These are phyloP conservation scores for Xenoacremonium recifei DNA, from an alignment of 2,329 filamentous ascomycete species.

Conservation along the genomic window DNA sequence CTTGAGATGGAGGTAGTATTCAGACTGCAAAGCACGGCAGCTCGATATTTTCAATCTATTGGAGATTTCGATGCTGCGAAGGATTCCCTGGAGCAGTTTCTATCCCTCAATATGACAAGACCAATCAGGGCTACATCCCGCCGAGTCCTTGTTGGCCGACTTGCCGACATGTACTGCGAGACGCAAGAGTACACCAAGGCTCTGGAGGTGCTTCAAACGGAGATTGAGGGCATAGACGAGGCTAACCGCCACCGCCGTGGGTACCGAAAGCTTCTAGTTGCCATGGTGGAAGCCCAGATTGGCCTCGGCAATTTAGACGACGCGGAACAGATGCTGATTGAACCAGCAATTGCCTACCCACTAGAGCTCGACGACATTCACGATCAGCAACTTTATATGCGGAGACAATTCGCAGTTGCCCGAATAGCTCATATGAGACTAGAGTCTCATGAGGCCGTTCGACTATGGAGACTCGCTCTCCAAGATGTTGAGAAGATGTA, in stretches of 20 bases:
- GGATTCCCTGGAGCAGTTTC: constrained; percentile 30
- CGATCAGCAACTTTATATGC: no score
- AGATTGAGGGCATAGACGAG: constrained; percentile 18
- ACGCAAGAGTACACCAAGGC: constrained; percentile 24
- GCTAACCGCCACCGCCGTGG: constrained; percentile 15
- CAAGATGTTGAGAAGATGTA: no score
- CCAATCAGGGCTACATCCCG: constrained; percentile 26
- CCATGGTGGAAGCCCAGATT: constrained; percentile 22
- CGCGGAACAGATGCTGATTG: constrained; percentile 15
- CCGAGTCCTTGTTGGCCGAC: constrained; percentile 22
- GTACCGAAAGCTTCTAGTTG: constrained; percentile 24
- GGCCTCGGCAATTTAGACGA: constrained; percentile 15
- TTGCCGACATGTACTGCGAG: constrained; percentile 30
- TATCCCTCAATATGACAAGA: constrained; percentile 22
- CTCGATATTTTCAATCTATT: constrained; percentile 32
- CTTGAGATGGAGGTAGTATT: no score
- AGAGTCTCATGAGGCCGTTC: no score
- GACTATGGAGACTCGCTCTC: no score
- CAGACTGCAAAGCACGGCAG: constrained; percentile 30
- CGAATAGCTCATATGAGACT: no score
- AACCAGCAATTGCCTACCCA: no score
- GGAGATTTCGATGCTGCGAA: constrained; percentile 29
- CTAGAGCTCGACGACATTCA: no score
- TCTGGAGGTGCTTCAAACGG: constrained; percentile 16
- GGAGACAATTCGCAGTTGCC: no score